These are phyloP conservation scores for Eucommia ulmoides DNA, from an alignment of 257 asterid genomes.

Conservation along the genomic window DNA sequence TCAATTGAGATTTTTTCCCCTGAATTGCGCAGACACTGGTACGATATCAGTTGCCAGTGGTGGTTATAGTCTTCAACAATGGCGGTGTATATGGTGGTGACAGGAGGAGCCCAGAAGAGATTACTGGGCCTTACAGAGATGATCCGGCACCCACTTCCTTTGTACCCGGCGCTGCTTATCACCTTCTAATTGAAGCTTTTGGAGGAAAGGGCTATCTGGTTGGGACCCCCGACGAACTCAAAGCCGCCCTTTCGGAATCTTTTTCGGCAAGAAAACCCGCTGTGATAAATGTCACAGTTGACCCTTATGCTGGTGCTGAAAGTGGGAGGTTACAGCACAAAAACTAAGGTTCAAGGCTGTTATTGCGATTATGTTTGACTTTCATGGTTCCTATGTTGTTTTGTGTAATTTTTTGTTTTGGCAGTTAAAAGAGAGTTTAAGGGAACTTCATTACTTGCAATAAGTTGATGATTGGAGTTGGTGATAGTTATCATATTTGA, in stretches of 20 bases:
- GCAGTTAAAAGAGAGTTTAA: no score
- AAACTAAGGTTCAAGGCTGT: slow-evolving; percentile 67
- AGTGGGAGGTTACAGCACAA: slow-evolving; percentile 89
- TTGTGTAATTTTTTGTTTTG: no score
- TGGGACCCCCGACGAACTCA: slow-evolving; percentile 71
- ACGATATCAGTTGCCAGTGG: background rate
- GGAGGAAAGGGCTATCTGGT: slow-evolving; percentile 85
- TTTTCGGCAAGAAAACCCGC: slow-evolving; percentile 67
- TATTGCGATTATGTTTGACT: no score
- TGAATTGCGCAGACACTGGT: background rate
- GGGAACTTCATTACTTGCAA: no score
- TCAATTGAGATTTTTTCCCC: no score
- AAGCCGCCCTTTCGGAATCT: slow-evolving; percentile 56
- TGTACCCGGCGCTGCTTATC: slow-evolving; percentile 82
- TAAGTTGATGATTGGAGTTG: no score
- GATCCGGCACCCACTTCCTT: slow-evolving; percentile 95
- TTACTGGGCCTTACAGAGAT: slow-evolving; percentile 68
- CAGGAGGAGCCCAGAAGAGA: slow-evolving; percentile 71
- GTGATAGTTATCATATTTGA: no score
- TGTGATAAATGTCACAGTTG: slow-evolving; percentile 64
- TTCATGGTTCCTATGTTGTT: no score
- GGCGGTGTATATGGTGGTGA: slow-evolving; percentile 95
- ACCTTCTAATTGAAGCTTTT: slow-evolving; percentile 63
- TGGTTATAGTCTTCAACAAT: slow-evolving; percentile 32
- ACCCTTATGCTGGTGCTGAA: slow-evolving; percentile 89